These are phyloP conservation scores for Zea mays DNA, from an alignment of 176 grass and related monocot genomes.

Conservation along the genomic window Zm-B73-REFERENCE-NAM-5.0 NC_050096.1:23622001-23622500, in stretches of 20 bases:
- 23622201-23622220: not conserved
- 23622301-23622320: not conserved
- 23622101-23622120: too few species aligned
- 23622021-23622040: not conserved
- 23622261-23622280: conserved; percentile 47
- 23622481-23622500: not conserved
- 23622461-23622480: not conserved
- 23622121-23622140: too few species aligned
- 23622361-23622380: conserved; percentile 21
- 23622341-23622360: not conserved
- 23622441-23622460: not conserved
- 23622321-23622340: not conserved
- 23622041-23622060: not conserved
- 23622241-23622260: conserved; percentile 29
- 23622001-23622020: not conserved
- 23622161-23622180: not conserved
- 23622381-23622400: conserved; percentile 52
- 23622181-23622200: not conserved
- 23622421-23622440: not conserved
- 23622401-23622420: conserved; percentile 32
- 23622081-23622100: too few species aligned
- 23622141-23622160: too few species aligned
- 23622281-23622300: conserved; percentile 14
- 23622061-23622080: not conserved
- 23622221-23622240: not conserved